Percentiles rank a stretch among this genome's conserved stretches.
Conservation (phyloP, 345 rosid species). For the thale cress (Arabidopsis thaliana) region DNA sequence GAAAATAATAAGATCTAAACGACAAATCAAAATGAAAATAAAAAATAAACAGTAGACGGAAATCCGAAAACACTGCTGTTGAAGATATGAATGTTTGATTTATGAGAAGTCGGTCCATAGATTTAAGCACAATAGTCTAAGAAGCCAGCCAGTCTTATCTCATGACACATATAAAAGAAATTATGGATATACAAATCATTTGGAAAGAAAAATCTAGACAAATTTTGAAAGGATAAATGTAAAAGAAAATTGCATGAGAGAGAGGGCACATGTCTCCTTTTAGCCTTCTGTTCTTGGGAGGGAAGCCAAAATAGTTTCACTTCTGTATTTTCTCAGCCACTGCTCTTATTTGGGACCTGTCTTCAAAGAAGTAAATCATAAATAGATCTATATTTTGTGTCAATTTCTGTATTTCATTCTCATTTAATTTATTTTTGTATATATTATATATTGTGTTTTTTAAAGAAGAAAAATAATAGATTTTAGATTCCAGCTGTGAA, state of each 20-base stretch:
- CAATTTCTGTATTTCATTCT: conserved; percentile 16
- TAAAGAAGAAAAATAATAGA: not conserved
- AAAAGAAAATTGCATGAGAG: conserved; percentile 45
- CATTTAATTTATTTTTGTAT: conserved; percentile 13
- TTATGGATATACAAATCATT: conserved; percentile 26
- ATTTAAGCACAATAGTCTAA: conserved; percentile 38
- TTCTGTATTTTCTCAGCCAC: conserved; percentile 43
- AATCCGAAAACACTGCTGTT: conserved; percentile 43
- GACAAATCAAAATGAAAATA: not conserved
- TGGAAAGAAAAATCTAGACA: conserved; percentile 17
- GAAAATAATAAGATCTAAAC: not conserved
- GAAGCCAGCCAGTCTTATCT: conserved; percentile 40
- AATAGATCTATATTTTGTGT: not conserved
- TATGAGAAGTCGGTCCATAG: conserved; percentile 40
- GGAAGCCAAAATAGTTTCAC: conserved; percentile 48
- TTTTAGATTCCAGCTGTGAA: conserved; percentile 45
- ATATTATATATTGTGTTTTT: not conserved
- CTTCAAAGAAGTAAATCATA: conserved; percentile 19
- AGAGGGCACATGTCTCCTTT: conserved; percentile 51
- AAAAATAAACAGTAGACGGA: conserved; percentile 26
- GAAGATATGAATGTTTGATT: conserved; percentile 44
- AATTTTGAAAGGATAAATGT: conserved; percentile 32
- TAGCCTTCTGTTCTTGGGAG: conserved; percentile 46
- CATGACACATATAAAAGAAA: conserved; percentile 27
- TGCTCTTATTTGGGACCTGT: conserved; percentile 41